phyloP scores from a whole-genome alignment of 2,329 filamentous ascomycete genomes.

The Cercospora sp. region DNA sequence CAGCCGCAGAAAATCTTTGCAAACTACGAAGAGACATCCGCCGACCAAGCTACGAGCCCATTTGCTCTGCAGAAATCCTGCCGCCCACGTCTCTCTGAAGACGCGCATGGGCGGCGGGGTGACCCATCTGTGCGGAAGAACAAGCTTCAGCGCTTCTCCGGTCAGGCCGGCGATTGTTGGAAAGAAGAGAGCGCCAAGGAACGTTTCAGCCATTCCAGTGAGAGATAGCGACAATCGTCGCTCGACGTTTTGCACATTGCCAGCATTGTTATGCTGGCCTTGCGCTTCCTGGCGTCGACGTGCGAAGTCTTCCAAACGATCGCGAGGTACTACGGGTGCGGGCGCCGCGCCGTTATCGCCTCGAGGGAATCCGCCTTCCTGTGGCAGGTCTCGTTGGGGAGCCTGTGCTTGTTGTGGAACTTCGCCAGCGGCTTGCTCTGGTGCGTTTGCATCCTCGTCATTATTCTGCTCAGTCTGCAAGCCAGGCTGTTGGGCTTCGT shows the following conservation, averaged over 20 bases:
- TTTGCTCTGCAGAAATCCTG: conserved; percentile 68
- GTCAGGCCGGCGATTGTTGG: conserved; percentile 77
- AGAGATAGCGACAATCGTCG: conserved; percentile 54
- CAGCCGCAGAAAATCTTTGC: conserved; percentile 68
- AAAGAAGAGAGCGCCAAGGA: conserved; percentile 73
- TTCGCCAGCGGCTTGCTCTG: not conserved
- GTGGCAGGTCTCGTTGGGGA: conserved; percentile 8
- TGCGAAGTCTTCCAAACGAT: conserved; percentile 2
- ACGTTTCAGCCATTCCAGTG: conserved; percentile 58
- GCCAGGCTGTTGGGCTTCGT: conserved; percentile 7
- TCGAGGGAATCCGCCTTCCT: conserved; percentile 12
- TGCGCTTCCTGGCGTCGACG: conserved; percentile 7
- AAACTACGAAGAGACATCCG: conserved; percentile 81
- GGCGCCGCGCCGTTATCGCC: conserved; percentile 8
- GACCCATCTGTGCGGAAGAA: conserved; percentile 70
- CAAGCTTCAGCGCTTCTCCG: conserved; percentile 70
- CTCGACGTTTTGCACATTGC: conserved; percentile 24
- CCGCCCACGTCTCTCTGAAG: not conserved
- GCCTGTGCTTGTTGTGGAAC: not conserved
- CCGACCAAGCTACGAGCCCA: conserved; percentile 91
- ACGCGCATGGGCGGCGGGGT: conserved; percentile 40
- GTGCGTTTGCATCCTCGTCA: not conserved
- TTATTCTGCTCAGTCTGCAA: not conserved
- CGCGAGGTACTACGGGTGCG: not conserved
- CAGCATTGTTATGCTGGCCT: conserved; percentile 19